These are phyloP conservation scores for Vinca major DNA, from an alignment of 305 asterid genomes.

Conservation along the genomic window DNA sequence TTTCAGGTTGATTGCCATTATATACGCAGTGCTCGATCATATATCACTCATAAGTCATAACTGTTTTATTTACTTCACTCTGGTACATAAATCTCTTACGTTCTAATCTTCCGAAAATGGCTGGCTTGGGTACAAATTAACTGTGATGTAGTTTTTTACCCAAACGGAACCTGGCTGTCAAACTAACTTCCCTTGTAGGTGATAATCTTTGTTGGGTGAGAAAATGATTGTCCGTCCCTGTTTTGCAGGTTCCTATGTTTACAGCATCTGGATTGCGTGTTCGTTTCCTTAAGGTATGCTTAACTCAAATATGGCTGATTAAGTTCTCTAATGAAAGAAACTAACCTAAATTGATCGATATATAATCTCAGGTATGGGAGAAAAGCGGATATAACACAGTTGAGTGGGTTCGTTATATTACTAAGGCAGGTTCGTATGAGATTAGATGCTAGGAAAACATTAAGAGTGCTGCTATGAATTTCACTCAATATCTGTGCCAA, in stretches of 20 bases:
- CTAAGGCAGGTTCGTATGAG: conserved; percentile 99
- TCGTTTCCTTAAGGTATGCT: conserved; percentile 84
- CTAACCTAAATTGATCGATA: conserved; percentile 4
- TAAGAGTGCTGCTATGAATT: conserved; percentile 6
- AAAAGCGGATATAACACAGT: conserved; percentile 98
- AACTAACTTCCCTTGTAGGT: not conserved
- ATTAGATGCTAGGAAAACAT: conserved; percentile 57
- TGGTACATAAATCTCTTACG: not conserved
- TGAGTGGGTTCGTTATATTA: conserved; percentile 99
- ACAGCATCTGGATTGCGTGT: conserved; percentile 98
- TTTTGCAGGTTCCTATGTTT: conserved; percentile 32
- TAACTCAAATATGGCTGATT: conserved; percentile 1
- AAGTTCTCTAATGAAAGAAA: not conserved
- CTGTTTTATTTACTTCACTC: not conserved
- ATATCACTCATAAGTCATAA: not conserved
- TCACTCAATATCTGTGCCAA: not conserved
- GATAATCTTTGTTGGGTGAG: not conserved
- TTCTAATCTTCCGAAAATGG: not conserved
- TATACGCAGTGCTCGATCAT: not conserved
- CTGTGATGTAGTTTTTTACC: not conserved
- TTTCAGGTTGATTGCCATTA: conserved; percentile 50
- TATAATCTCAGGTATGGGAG: conserved; percentile 82
- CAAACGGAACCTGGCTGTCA: not conserved
- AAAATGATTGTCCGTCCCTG: not conserved
- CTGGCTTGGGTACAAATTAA: not conserved